Evolutionary conservation across 257 asterid species (phyloP).

Genomic region (Linderniella brevidens): DNA sequence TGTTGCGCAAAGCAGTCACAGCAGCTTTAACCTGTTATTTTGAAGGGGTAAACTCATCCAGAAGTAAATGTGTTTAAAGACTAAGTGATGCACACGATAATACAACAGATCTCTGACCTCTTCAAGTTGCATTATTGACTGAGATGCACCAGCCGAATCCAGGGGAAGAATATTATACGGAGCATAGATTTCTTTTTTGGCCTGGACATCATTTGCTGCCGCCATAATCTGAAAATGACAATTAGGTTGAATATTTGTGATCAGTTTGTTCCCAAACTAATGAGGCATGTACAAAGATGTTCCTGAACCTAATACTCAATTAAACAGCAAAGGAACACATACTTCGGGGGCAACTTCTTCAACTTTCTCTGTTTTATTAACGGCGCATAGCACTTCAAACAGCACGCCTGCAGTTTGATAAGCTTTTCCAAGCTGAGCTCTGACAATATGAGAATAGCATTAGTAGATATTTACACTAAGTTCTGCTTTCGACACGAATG

Average conservation of each 20-base stretch:
- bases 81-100: too few species aligned
- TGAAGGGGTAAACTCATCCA: background rate
- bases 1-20: conserved; percentile 53
- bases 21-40: conserved; percentile 74
- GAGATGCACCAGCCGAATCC: conserved; percentile 88
- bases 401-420: conserved; percentile 75
- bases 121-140: conserved; percentile 96
- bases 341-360: conserved; percentile 84
- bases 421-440: conserved; percentile 89
- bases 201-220: conserved; percentile 69
- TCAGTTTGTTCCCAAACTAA: conserved; percentile 10
- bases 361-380: conserved; percentile 52
- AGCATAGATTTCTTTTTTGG: conserved; percentile 61
- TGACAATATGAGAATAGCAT: conserved; percentile 9
- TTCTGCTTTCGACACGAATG: background rate
- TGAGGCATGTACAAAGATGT: background rate
- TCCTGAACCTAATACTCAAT: conserved; percentile 1
- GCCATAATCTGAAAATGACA: conserved; percentile 45
- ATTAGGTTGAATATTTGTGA: conserved; percentile 3
- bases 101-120: conserved; percentile 33
- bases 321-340: conserved; percentile 9
- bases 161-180: conserved; percentile 93
- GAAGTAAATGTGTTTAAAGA: too few species aligned
- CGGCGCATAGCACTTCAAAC: conserved; percentile 81
- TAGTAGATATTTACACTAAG: too few species aligned